Percentiles rank a stretch among this genome's conserved stretches.
Conservation (phyloP, 441 rosid species). For the Brassica balearica region DNA sequence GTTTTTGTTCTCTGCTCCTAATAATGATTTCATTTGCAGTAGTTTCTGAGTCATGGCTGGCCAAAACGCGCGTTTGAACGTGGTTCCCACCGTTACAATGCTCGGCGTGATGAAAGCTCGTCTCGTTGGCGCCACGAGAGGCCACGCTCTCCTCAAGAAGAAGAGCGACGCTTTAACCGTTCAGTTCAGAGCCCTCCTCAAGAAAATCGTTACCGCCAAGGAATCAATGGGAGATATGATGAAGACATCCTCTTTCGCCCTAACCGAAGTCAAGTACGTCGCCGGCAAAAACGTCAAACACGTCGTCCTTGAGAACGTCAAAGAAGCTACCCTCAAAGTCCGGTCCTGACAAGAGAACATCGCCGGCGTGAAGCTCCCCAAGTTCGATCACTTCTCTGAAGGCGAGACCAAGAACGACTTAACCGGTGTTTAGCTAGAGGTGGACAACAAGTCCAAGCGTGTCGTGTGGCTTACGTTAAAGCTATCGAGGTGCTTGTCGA, state of each 20-base stretch:
- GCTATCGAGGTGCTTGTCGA: conserved; percentile 88
- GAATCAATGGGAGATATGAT: conserved; percentile 93
- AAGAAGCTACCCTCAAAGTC: conserved; percentile 80
- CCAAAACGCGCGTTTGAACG: conserved; percentile 79
- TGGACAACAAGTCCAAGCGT: conserved; percentile 88
- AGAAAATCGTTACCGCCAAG: conserved; percentile 78
- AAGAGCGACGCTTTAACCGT: conserved; percentile 96
- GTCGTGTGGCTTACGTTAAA: conserved; percentile 86
- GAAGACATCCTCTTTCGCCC: conserved; percentile 82
- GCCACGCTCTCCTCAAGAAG: conserved; percentile 95
- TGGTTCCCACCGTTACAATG: conserved; percentile 91
- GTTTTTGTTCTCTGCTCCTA: background rate
- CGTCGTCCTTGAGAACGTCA: conserved; percentile 78
- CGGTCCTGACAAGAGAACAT: conserved; percentile 81
- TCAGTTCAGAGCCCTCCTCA: conserved; percentile 85
- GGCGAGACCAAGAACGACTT: conserved; percentile 85
- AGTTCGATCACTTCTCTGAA: conserved; percentile 80
- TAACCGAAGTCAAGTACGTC: conserved; percentile 86
- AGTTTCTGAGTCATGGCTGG: conserved; percentile 68
- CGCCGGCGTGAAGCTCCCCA: conserved; percentile 92
- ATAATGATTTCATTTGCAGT: conserved; percentile 22
- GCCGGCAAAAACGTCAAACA: conserved; percentile 92
- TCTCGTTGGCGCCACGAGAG: conserved; percentile 93
- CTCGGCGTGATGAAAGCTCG: conserved; percentile 88
- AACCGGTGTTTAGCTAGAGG: conserved; percentile 92